Evolutionary conservation across 2,329 filamentous ascomycete species (phyloP).

Genomic region (Pseudogymnoascus sp.): DNA sequence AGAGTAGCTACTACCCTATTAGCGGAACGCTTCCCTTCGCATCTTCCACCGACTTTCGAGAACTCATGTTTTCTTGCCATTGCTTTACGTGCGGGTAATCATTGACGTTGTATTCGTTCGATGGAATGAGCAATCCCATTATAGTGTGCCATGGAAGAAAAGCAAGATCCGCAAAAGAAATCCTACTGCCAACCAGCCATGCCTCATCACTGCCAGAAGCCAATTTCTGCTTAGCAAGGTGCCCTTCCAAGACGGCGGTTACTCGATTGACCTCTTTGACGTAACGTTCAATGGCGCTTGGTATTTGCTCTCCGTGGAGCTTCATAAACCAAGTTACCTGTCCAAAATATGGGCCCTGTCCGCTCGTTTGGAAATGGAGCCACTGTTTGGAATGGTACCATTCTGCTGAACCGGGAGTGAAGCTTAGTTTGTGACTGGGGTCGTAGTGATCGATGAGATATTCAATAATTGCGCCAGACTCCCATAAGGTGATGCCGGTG

Average conservation of each 20-base stretch:
- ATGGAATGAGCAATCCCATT: constrained; percentile 10
- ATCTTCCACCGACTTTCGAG: neutral
- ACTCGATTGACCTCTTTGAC: constrained; percentile 32
- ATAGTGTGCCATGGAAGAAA: constrained; percentile 19
- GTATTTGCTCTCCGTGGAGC: constrained; percentile 33
- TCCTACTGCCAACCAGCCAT: constrained; percentile 34
- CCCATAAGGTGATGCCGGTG: constrained; percentile 30
- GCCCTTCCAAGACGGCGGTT: constrained; percentile 32
- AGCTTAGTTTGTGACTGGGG: constrained; percentile 14
- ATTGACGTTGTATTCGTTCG: neutral
- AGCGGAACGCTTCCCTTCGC: neutral
- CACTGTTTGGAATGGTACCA: constrained; percentile 28
- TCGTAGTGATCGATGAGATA: constrained; percentile 36
- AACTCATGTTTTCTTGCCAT: neutral
- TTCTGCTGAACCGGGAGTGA: neutral
- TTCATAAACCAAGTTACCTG: constrained; percentile 25
- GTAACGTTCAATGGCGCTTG: constrained; percentile 39
- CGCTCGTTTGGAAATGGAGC: constrained; percentile 31
- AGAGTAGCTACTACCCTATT: neutral
- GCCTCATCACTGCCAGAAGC: constrained; percentile 18
- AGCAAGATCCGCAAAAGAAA: constrained; percentile 31
- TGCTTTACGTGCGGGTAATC: neutral
- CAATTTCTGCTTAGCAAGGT: constrained; percentile 27
- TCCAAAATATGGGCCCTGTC: constrained; percentile 34
- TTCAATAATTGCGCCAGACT: constrained; percentile 32